Evolutionary conservation across 371 early-diverging fungal species (phyloP), one percentile per base, ranked within the genome.

Genomic region (Mortierella sp.): DNA sequence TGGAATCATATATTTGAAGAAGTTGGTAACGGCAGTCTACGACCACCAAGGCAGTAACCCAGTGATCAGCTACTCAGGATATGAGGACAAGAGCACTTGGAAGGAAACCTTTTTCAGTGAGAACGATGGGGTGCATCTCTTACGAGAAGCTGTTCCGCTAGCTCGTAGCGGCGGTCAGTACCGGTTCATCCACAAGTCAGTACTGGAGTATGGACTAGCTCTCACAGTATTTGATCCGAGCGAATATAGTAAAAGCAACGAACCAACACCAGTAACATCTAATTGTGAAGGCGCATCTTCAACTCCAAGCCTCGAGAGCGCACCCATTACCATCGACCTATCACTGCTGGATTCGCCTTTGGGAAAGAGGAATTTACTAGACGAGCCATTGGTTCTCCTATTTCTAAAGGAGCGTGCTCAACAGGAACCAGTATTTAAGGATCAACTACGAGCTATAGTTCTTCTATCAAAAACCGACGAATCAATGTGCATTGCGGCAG

Each of bases 151-250:
- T 28, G 28, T 63, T 15, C 64, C 55, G 1, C 16, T 74, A 4
- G 21, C 43, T 8, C 63, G 74, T 5, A 22, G 6, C 1, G 68
- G 58, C 0, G 67, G 19, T 8, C 50, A 50, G 19, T 55, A 67
- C 28, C 63, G 59, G 1, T 74, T 68, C 16, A 45, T 45, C 16
- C 45, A 45, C 45, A 45, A 45, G 11, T 45, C 45, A 45, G 45
- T 45, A 11, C 24, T 67, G 38, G 74, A 73, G 22, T 67, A 73
- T 21, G 40, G 43, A 9, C 21, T 69, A 1, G 22, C 63, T 8
- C 70, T n/a, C 22, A n/a, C 70, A 28, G 57, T 69, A 19, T 69
- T 63, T 57, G 70, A 69, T 4, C 70, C 70, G 7, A 40, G 50
- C 22, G 57, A 36, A 6, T 13, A 16, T 2, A 36, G 32, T 7